phyloP scores from a whole-genome alignment of 352 stramenopile species.

The Phytophthora boehmeriae region DNA sequence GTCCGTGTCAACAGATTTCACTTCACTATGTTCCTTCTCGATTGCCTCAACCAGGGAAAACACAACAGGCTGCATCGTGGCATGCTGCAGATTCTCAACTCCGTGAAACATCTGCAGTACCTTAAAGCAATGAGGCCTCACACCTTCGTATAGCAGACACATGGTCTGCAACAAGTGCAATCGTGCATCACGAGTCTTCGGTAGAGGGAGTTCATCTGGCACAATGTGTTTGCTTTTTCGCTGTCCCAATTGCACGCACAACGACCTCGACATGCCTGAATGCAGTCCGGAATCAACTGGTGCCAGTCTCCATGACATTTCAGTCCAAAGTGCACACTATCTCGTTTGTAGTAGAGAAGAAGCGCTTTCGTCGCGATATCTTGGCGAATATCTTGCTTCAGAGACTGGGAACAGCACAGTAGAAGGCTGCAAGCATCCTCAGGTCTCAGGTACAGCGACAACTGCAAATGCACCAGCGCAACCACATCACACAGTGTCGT shows the following conservation, averaged over 20 bases:
- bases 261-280: background rate
- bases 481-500: background rate
- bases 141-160: slow-evolving; percentile 9
- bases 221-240: background rate
- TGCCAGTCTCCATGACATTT: slow-evolving; percentile 9
- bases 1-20: background rate
- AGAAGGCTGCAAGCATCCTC: slow-evolving; percentile 4
- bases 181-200: background rate
- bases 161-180: slow-evolving; percentile 7
- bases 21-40: background rate
- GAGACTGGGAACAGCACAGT: background rate
- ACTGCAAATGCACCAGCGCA: background rate
- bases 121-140: slow-evolving; percentile 2
- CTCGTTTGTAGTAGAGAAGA: slow-evolving; percentile 1
- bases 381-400: slow-evolving; percentile 9
- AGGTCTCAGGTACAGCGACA: background rate
- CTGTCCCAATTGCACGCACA: slow-evolving; percentile 7
- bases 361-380: slow-evolving; percentile 5
- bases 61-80: slow-evolving; percentile 12
- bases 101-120: slow-evolving; percentile 2
- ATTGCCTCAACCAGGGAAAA: slow-evolving; percentile 6
- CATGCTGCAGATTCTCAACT: background rate
- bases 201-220: background rate
- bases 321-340: slow-evolving; percentile 3
- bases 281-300: slow-evolving; percentile 1